phyloP scores from a whole-genome alignment of 352 stramenopile species.

The Saprolegnia diclina region DNA sequence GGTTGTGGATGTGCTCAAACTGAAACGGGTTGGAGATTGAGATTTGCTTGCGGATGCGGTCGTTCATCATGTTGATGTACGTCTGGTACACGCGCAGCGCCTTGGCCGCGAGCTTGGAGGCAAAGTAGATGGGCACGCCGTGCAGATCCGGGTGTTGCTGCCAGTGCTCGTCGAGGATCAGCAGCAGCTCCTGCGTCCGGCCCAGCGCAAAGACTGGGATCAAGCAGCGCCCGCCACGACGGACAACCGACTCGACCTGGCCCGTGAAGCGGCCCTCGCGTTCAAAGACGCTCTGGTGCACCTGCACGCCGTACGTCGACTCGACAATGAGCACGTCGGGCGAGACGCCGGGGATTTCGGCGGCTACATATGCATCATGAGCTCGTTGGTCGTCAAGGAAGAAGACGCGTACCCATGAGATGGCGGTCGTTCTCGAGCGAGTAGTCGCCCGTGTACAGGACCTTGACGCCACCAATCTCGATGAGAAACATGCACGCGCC shows the following conservation, averaged over 20 bases:
- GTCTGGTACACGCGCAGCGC: conserved; percentile 98
- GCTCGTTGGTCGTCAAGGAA: conserved; percentile 29
- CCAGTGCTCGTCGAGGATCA: conserved; percentile 99
- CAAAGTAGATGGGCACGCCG: conserved; percentile 98
- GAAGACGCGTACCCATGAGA: conserved; percentile 91
- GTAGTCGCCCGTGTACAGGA: conserved; percentile 99
- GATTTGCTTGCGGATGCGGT: conserved; percentile 95
- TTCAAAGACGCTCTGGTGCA: conserved; percentile 94
- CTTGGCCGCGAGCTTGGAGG: conserved; percentile 94
- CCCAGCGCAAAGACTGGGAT: conserved; percentile 99
- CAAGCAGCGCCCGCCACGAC: conserved; percentile 93
- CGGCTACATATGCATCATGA: conserved; percentile 32
- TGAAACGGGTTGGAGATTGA: conserved; percentile 97
- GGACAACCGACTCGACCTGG: conserved; percentile 94
- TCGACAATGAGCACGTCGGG: conserved; percentile 99
- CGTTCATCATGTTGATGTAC: conserved; percentile 99
- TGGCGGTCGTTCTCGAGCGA: conserved; percentile 98
- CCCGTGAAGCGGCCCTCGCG: conserved; percentile 96
- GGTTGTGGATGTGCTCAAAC: conserved; percentile 96
- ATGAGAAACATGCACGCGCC: conserved; percentile 99
- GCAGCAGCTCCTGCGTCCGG: conserved; percentile 96
- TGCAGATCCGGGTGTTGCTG: conserved; percentile 90
- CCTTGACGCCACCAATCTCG: conserved; percentile 95
- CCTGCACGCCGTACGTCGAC: conserved; percentile 97
- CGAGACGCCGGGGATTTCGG: conserved; percentile 70